Base-by-base conservation (phyloP, 306 rosid species). In the Potentilla sterilis region DNA sequence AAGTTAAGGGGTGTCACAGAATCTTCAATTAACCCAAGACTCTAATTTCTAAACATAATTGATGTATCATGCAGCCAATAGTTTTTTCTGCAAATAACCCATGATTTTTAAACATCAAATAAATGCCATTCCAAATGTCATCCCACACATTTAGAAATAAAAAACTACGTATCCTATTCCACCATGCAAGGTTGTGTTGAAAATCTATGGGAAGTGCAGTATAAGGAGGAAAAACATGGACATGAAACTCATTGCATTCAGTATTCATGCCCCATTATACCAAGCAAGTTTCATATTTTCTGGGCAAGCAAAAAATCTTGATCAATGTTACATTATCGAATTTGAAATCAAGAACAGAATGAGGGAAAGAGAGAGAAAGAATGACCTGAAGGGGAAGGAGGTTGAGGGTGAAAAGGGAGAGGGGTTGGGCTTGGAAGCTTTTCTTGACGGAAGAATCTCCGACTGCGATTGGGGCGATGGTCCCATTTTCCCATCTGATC, bases 401-500 rank as follows among this genome's bases (percentile, higher is more conserved):
- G 89, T 69, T 78, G 75, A 40, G 79, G 79, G 77, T 87, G 84
- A 79, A 75, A 86, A 69, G 76, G 81, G 40, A 7, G 70, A 2
- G 85, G 48, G 21, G 82, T 73, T 35, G 78, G 67, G 70, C 58
- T 72, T 15, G 87, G 86, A 71, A 89, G 80, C 74, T 81, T 86
- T 73, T 67, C 85, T 55, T 71, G 84, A 69, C 87, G 91, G 75
- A 69, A 83, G 79, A 69, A 42, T 18, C 32, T 37, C 63, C 95
- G 89, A 5, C 77, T 37, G 67, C 95, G 89, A 5, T 78, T 47
- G 6, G 73, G 77, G 43, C 92, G 92, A 73, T 87, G 52, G 34
- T 77, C 78, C 98, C 98, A 90, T 55, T 84, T 93, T 6, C 98
- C 97, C 98, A 93, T 92, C 75, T 78, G 54, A 54, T 67, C 38